A percentile compares a stretch with the other conserved stretches of the same genome.
These are phyloP conservation scores for Cystobasidium sp. DNA, from an alignment of 1,284 basidiomycete species.

Conservation along the genomic window DNA sequence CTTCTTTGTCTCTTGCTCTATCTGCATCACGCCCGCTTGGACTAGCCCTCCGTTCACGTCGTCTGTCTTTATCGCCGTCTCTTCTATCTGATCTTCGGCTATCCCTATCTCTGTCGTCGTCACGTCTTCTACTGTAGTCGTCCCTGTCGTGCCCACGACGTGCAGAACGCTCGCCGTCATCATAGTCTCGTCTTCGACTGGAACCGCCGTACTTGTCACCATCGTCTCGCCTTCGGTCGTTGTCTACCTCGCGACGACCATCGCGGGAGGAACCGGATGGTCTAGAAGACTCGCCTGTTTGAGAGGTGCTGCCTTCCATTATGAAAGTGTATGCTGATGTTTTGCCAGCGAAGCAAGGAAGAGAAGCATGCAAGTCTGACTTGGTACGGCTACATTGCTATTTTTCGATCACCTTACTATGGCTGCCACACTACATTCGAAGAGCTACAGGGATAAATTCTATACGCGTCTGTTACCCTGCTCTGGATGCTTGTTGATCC, in stretches of 20 bases:
- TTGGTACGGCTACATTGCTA: not conserved
- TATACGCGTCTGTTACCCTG: conserved; percentile 21
- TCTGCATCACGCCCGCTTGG: conserved; percentile 12
- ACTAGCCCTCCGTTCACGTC: conserved; percentile 23
- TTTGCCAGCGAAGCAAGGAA: not conserved
- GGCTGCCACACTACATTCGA: not conserved
- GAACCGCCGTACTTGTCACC: conserved; percentile 7
- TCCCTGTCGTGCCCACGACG: conserved; percentile 7
- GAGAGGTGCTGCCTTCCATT: conserved; percentile 10
- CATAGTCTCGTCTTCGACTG: not conserved
- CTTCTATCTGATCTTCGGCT: not conserved
- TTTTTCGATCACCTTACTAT: not conserved
- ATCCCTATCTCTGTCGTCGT: conserved; percentile 11
- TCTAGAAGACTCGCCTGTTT: not conserved
- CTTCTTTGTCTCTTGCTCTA: not conserved
- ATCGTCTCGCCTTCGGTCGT: conserved; percentile 11
- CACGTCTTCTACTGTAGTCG: conserved; percentile 6
- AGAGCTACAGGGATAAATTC: not conserved
- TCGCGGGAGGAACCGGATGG: not conserved
- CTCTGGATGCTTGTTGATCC: conserved; percentile 25
- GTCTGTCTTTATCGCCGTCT: conserved; percentile 12
- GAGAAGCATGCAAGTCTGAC: not conserved
- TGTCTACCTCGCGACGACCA: not conserved
- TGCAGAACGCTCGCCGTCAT: conserved; percentile 3
- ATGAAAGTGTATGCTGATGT: not conserved